phyloP scores from a whole-genome alignment of 805 yeast species.

The Zygosaccharomyces lentus region DNA sequence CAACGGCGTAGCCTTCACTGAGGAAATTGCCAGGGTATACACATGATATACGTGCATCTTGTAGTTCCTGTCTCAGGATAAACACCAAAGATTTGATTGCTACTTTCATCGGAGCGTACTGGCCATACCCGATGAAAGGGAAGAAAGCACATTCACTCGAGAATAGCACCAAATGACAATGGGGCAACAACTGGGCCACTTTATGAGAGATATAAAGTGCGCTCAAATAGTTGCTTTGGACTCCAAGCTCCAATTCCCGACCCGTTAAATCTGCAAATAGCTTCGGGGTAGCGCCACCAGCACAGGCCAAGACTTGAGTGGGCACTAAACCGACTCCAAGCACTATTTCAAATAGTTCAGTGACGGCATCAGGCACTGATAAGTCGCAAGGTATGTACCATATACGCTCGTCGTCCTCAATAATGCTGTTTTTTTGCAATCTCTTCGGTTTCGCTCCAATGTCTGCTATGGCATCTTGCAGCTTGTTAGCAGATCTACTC shows the following conservation, averaged over 20 bases:
- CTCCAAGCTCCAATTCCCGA: conserved; percentile 55
- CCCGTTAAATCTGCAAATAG: conserved; percentile 64
- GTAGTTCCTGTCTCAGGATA: conserved; percentile 78
- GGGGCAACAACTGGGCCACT: conserved; percentile 39
- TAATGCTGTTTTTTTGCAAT: not conserved
- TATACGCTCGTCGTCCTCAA: conserved; percentile 32
- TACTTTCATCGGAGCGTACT: conserved; percentile 85
- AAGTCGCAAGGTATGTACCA: conserved; percentile 61
- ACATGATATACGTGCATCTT: conserved; percentile 59
- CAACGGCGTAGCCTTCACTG: conserved; percentile 82
- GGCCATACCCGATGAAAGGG: conserved; percentile 87
- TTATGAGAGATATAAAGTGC: conserved; percentile 68
- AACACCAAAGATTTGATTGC: conserved; percentile 75
- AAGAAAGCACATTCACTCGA: conserved; percentile 80
- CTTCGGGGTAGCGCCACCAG: conserved; percentile 81
- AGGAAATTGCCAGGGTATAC: conserved; percentile 86
- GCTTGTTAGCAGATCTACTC: conserved; percentile 66
- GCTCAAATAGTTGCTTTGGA: conserved; percentile 66
- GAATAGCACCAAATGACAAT: conserved; percentile 55
- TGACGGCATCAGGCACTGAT: conserved; percentile 49
- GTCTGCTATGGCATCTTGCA: conserved; percentile 45
- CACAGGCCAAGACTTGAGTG: conserved; percentile 78
- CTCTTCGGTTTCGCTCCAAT: conserved; percentile 29
- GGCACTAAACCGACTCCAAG: conserved; percentile 42
- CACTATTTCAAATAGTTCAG: conserved; percentile 24